These are phyloP conservation scores for Boletales sp. DNA, from an alignment of 768 basidiomycete genomes.

Conservation along the genomic window DNA sequence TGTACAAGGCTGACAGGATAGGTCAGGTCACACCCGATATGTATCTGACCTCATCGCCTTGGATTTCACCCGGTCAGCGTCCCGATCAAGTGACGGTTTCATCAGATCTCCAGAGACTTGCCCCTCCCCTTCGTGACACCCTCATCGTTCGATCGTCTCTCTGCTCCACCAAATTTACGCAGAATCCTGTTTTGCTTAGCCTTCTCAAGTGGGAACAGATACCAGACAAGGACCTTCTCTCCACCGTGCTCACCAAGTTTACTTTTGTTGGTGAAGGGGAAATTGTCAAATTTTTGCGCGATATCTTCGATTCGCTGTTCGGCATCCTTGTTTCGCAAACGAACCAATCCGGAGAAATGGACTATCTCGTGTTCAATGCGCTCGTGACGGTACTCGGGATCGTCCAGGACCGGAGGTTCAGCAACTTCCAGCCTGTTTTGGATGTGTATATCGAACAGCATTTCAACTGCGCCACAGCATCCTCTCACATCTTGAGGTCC, in stretches of 20 bases:
- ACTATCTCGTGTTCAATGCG: constrained; percentile 84
- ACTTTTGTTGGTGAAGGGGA: constrained; percentile 93
- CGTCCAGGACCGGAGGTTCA: constrained; percentile 90
- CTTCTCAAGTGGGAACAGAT: constrained; percentile 81
- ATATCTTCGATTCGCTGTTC: constrained; percentile 92
- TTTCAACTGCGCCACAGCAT: constrained; percentile 76
- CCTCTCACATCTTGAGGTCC: constrained; percentile 80
- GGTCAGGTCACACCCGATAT: constrained; percentile 56
- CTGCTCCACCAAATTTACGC: constrained; percentile 89
- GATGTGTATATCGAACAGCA: constrained; percentile 92
- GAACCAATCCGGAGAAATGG: constrained; percentile 77
- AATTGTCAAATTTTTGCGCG: constrained; percentile 87
- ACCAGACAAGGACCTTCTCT: constrained; percentile 58
- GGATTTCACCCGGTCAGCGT: constrained; percentile 51
- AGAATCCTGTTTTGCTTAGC: constrained; percentile 79
- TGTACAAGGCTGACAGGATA: constrained; percentile 81
- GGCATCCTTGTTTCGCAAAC: constrained; percentile 74
- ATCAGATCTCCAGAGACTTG: constrained; percentile 58
- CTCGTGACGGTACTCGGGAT: constrained; percentile 90
- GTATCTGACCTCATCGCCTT: constrained; percentile 72
- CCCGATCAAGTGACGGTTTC: constrained; percentile 57
- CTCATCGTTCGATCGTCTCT: constrained; percentile 83
- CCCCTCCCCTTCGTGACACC: constrained; percentile 72
- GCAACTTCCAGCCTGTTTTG: constrained; percentile 90
- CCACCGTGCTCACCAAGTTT: constrained; percentile 75